Conservation (phyloP, 2,329 filamentous ascomycete species). For the Fusarium sulawesiense region DNA sequence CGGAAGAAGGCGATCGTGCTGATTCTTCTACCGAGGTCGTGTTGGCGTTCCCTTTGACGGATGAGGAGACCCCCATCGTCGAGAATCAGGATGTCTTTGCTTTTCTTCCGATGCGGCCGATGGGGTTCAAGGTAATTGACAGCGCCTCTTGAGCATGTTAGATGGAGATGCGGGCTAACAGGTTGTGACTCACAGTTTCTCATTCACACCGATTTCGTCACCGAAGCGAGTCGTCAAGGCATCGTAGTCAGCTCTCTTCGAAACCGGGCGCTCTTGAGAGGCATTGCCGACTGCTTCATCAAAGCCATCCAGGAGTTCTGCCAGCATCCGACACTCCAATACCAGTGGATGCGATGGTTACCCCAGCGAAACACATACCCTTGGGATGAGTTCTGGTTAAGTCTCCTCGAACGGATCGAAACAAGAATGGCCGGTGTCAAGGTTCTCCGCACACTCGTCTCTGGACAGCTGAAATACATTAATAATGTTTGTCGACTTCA, state of each 20-base stretch:
- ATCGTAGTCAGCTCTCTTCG: constrained; percentile 52
- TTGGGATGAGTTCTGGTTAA: constrained; percentile 46
- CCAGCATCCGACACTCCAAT: constrained; percentile 52
- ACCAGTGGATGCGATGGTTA: constrained; percentile 60
- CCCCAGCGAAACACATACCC: constrained; percentile 46
- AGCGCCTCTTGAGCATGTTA: rapidly evolving
- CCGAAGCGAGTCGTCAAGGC: constrained; percentile 57
- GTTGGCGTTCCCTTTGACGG: constrained; percentile 59
- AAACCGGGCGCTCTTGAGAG: constrained; percentile 52
- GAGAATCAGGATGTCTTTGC: constrained; percentile 57
- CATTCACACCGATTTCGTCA: constrained; percentile 64
- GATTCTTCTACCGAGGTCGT: constrained; percentile 52
- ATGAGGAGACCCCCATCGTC: constrained; percentile 49
- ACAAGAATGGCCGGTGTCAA: constrained; percentile 13
- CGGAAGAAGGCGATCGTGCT: constrained; percentile 40
- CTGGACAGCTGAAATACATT: constrained; percentile 14
- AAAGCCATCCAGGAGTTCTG: constrained; percentile 55
- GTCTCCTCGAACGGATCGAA: constrained; percentile 43
- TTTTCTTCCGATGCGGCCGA: constrained; percentile 58
- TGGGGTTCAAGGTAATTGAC: constrained; percentile 56
- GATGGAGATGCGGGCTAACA: not conserved
- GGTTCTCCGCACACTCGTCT: constrained; percentile 18
- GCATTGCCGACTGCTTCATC: constrained; percentile 54
- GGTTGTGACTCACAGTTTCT: constrained; percentile 52
- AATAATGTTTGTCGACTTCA: constrained; percentile 11